phyloP scores from a whole-genome alignment of 2,329 filamentous ascomycete species.

The Ambrosiella cleistominuta region DNA sequence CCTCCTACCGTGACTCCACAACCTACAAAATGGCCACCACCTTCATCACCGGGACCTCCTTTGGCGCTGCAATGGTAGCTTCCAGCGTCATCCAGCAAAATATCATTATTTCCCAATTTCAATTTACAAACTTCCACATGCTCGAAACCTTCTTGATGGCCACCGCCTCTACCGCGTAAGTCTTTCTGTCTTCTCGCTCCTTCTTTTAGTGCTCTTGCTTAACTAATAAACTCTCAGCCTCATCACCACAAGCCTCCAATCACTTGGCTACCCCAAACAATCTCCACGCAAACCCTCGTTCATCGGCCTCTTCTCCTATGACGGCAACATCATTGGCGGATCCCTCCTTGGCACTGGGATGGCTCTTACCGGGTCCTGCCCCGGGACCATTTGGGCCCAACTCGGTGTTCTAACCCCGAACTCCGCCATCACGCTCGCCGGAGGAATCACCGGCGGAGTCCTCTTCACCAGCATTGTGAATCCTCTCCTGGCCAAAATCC shows the following conservation, averaged over 20 bases:
- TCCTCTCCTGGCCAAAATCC: conserved; percentile 14
- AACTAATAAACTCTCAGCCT: conserved; percentile 19
- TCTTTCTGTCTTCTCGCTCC: conserved; percentile 10
- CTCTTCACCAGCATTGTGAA: conserved; percentile 30
- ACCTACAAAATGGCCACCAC: conserved; percentile 17
- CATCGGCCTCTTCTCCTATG: conserved; percentile 37
- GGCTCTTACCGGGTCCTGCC: conserved; percentile 46
- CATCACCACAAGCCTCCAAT: conserved; percentile 29
- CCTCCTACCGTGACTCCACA: not conserved
- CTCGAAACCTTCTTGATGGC: conserved; percentile 45
- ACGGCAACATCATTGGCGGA: conserved; percentile 49
- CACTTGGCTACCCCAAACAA: conserved; percentile 25
- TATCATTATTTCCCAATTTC: conserved; percentile 43
- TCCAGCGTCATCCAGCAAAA: conserved; percentile 43
- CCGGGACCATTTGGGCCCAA: conserved; percentile 47
- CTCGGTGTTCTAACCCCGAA: conserved; percentile 34
- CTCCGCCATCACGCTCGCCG: conserved; percentile 34
- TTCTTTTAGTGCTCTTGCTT: not conserved
- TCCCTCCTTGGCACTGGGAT: conserved; percentile 46
- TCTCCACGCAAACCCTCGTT: conserved; percentile 33
- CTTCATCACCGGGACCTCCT: conserved; percentile 35
- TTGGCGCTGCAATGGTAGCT: conserved; percentile 42
- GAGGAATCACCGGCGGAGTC: conserved; percentile 38
- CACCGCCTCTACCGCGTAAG: conserved; percentile 43
- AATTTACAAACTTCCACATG: conserved; percentile 46